These are phyloP conservation scores for Closterium sp. DNA, from an alignment of 139 green algal species.

Conservation along the genomic window DNA sequence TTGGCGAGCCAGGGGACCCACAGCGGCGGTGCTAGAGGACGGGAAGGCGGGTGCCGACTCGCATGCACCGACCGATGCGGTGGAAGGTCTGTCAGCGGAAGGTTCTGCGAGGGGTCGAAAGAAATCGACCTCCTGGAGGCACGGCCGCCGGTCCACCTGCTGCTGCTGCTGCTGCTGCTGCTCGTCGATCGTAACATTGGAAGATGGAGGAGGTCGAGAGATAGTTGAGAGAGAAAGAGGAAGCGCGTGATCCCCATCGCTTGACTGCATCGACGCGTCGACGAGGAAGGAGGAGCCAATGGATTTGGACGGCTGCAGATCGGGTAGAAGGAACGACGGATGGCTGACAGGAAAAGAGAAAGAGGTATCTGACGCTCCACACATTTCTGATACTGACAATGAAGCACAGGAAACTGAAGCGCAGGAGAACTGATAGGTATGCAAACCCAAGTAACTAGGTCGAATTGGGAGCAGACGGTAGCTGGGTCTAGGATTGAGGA, in stretches of 20 bases:
- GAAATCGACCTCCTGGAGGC: neutral
- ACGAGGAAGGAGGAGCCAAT: neutral
- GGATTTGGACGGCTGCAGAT: neutral
- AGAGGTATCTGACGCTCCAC: neutral
- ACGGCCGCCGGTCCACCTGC: neutral
- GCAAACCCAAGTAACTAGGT: no score
- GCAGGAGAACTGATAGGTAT: no score
- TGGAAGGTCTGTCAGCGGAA: neutral
- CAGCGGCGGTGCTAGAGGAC: neutral
- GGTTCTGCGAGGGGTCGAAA: neutral
- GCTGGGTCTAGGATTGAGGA: no score
- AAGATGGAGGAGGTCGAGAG: neutral
- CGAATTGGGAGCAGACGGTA: no score
- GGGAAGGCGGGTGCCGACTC: neutral
- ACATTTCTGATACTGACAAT: neutral
- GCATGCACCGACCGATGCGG: neutral
- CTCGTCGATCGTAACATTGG: neutral
- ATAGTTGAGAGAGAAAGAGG: neutral
- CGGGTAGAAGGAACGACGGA: neutral
- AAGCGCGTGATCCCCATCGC: neutral
- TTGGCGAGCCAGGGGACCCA: neutral
- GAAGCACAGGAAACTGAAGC: neutral
- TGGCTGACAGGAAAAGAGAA: neutral
- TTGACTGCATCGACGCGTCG: neutral
- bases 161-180: no score